A percentile compares a stretch with the other conserved stretches of the same genome.
Evolutionary conservation across 495 filamentous ascomycete genomes (phyloP).

Genomic region (Tuber umbilicatum): DNA sequence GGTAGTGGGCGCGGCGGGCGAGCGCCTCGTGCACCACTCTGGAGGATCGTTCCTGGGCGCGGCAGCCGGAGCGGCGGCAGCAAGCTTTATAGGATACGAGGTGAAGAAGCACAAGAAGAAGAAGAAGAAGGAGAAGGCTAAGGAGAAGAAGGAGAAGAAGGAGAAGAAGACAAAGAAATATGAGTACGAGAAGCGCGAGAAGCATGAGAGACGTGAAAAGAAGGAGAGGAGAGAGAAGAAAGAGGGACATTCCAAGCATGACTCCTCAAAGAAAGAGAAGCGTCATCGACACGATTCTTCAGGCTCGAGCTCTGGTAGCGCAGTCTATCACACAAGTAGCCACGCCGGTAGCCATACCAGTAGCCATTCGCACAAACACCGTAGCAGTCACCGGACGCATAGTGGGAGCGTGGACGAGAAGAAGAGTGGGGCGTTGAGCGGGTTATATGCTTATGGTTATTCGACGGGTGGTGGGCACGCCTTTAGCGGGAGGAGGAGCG

Average conservation of each 20-base stretch:
- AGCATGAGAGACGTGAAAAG: constrained; percentile 40
- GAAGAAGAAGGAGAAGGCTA: constrained; percentile 34
- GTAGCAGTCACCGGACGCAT: not conserved
- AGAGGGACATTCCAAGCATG: constrained; percentile 41
- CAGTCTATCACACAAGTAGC: constrained; percentile 11
- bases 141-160: constrained; percentile 11
- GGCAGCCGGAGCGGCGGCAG: constrained; percentile 47
- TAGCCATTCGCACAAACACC: constrained; percentile 20
- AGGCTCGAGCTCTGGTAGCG: constrained; percentile 16
- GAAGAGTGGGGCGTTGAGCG: constrained; percentile 38
- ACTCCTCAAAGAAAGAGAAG: not conserved
- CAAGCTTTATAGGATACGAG: constrained; percentile 41
- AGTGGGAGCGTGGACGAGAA: constrained; percentile 26
- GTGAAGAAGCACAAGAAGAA: constrained; percentile 40
- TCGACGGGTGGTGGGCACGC: constrained; percentile 41
- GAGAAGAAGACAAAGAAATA: constrained; percentile 10
- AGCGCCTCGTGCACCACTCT: constrained; percentile 46
- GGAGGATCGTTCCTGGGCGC: constrained; percentile 46
- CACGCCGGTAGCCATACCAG: constrained; percentile 10
- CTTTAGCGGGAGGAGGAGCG: constrained; percentile 19
- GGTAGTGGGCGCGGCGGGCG: constrained; percentile 47
- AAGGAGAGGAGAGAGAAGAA: constrained; percentile 8
- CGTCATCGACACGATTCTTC: constrained; percentile 36
- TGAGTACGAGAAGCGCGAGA: constrained; percentile 29
- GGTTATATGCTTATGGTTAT: constrained; percentile 35